Percentiles rank a stretch among this genome's conserved stretches.
phyloP scores from a whole-genome alignment of 306 rosid species.

The Prunus padus region DNA sequence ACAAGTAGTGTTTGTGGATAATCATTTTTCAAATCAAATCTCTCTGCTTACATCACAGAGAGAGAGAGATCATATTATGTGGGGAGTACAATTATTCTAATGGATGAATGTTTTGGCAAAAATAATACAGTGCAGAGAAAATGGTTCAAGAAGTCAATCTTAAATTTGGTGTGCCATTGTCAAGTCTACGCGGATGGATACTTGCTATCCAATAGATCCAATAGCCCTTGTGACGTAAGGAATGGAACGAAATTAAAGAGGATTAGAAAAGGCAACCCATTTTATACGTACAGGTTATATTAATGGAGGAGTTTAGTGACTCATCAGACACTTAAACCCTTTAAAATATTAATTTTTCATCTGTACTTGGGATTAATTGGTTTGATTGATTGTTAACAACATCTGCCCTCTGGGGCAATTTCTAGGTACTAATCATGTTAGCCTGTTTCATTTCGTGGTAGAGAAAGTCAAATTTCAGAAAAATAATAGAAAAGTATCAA shows the following conservation, averaged over 20 bases:
- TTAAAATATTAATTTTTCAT: constrained; percentile 18
- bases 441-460: neutral
- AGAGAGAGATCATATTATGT: constrained; percentile 37
- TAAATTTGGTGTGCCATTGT: constrained; percentile 37
- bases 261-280: constrained; percentile 17
- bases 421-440: constrained; percentile 21
- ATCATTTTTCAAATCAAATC: constrained; percentile 51
- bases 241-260: constrained; percentile 18
- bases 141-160: constrained; percentile 48
- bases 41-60: constrained; percentile 58
- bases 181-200: constrained; percentile 24
- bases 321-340: constrained; percentile 53
- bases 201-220: constrained; percentile 11
- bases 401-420: constrained; percentile 26
- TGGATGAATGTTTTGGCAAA: constrained; percentile 46
- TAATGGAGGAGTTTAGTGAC: constrained; percentile 48
- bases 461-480: constrained; percentile 7
- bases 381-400: constrained; percentile 19
- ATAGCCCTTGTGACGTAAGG: constrained; percentile 27
- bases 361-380: constrained; percentile 14
- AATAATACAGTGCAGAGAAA: constrained; percentile 34
- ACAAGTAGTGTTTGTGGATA: constrained; percentile 65
- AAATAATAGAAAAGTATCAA: neutral
- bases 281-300: neutral
- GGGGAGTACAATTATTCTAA: constrained; percentile 52